Evolutionary conservation across 306 rosid genomes (phyloP), one percentile per base, ranked within the genome.

Genomic region (Lupinus albus): DNA sequence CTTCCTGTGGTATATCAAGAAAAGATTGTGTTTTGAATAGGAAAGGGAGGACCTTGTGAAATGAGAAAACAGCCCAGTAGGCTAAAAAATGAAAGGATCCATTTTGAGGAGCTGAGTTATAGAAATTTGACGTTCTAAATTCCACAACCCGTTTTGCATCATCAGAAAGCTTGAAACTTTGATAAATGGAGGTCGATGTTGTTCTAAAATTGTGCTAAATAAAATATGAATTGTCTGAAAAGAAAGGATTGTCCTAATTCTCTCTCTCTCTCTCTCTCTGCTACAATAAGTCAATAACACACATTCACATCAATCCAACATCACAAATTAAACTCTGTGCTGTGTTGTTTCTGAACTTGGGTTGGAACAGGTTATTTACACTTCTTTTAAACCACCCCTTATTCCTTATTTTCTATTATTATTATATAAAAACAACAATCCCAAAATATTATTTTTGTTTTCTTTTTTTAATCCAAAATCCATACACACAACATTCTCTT

Each of bases 1-100:
- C n/a, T n/a, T n/a, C n/a, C n/a, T n/a, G n/a, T n/a, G n/a, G n/a
- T 46, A 50, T 82, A 87, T 87, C 85, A 78, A 78, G 67, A 66
- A 28, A 28, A 28, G 32, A 69, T 46, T 74, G 76, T 8, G 47
- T 48, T 67, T 53, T 79, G 46, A 46, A 71, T 74, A 42, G 54
- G 47, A 21, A 67, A 68, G 48, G 50, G 36, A 17, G 35, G 82
- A 78, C 70, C 75, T 81, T 60, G 79, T 76, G 79, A 76, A 80
- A 58, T 51, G 35, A 67, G 71, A 74, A 76, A 83, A 71, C 17
- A 20, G 5, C 62, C 72, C 77, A 78, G 7, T 49, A 71, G 79
- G 81, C 52, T 70, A 51, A 76, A 71, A 72, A 79, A 79, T 59
- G 82, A 80, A 85, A 61, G 21, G 77, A 83, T 80, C 80, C 79